Evolutionary conservation across 2,329 filamentous ascomycete species (phyloP).

Genomic region (Neonectria faginata): DNA sequence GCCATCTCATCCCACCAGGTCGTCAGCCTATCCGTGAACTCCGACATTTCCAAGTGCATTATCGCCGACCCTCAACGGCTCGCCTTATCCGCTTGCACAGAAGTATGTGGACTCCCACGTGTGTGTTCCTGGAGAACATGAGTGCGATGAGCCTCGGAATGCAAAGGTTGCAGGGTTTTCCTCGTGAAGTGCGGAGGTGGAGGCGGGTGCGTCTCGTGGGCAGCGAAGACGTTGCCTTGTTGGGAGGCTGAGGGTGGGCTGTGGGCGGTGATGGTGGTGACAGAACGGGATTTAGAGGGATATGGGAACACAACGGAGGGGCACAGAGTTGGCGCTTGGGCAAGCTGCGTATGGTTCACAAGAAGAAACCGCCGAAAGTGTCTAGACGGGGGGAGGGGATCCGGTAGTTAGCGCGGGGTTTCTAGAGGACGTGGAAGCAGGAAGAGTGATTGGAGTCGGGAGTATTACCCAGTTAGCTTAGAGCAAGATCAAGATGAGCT

Average conservation of each 20-base stretch:
- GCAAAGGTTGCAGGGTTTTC: slow-evolving; percentile 2
- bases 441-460: slow-evolving; percentile 13
- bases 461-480: slow-evolving; percentile 25
- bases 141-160: slow-evolving; percentile 22
- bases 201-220: slow-evolving; percentile 5
- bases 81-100: background rate
- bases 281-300: background rate
- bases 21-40: background rate
- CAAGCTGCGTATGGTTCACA: background rate
- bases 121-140: slow-evolving; percentile 11
- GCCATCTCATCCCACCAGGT: slow-evolving; percentile 13
- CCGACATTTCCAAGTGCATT: background rate
- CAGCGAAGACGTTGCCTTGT: slow-evolving; percentile 12
- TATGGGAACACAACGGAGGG: background rate
- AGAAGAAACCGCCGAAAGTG: slow-evolving; percentile 21
- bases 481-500: background rate
- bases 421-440: slow-evolving; percentile 4
- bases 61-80: background rate
- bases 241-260: slow-evolving; percentile 21
- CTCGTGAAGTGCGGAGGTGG: slow-evolving; percentile 27
- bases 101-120: slow-evolving; percentile 8
- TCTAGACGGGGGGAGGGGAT: slow-evolving; percentile 18
- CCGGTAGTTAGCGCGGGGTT: slow-evolving; percentile 16
- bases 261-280: slow-evolving; percentile 4
- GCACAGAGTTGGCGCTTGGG: background rate